phyloP scores from a whole-genome alignment of 2,329 filamentous ascomycete species.

The Hirsutella rhossiliensis region DNA sequence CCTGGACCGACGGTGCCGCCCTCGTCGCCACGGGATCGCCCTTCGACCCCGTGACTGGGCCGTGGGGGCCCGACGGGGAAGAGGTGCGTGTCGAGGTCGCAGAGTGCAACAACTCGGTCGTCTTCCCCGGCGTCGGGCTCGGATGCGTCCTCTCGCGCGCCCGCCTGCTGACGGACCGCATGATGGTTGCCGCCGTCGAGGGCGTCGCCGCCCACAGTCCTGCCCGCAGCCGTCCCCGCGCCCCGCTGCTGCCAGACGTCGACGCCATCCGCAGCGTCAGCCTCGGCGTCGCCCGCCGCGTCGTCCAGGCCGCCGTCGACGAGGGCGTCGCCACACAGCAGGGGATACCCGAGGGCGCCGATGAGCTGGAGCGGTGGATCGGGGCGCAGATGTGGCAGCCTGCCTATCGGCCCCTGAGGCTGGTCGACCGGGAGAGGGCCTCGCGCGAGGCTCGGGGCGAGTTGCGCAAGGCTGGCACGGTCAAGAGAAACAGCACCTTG shows the following conservation, averaged over 20 bases:
- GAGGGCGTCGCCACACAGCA: conserved; percentile 56
- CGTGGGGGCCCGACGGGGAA: conserved; percentile 34
- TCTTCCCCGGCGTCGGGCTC: conserved; percentile 77
- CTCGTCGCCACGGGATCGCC: conserved; percentile 77
- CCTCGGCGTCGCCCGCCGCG: conserved; percentile 61
- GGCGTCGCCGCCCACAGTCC: conserved; percentile 62
- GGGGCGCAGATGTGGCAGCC: conserved; percentile 71
- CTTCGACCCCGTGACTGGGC: conserved; percentile 58
- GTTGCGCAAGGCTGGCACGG: conserved; percentile 16
- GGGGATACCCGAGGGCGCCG: conserved; percentile 46
- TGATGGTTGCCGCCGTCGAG: conserved; percentile 71
- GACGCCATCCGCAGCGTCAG: conserved; percentile 63
- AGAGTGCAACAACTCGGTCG: conserved; percentile 82
- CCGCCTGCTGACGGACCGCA: conserved; percentile 56
- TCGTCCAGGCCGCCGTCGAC: conserved; percentile 58
- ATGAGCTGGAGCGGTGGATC: conserved; percentile 58
- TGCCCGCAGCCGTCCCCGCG: conserved; percentile 48
- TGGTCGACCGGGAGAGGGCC: conserved; percentile 39
- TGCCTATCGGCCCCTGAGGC: conserved; percentile 50
- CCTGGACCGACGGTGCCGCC: conserved; percentile 68
- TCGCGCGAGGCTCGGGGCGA: conserved; percentile 39
- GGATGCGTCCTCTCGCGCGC: conserved; percentile 62
- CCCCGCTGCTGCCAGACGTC: conserved; percentile 65
- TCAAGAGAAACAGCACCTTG: conserved; percentile 8
- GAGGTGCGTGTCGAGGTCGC: conserved; percentile 41